These are phyloP conservation scores for Globisporangium iwayamae DNA, from an alignment of 352 stramenopile species.

Conservation along the genomic window DNA sequence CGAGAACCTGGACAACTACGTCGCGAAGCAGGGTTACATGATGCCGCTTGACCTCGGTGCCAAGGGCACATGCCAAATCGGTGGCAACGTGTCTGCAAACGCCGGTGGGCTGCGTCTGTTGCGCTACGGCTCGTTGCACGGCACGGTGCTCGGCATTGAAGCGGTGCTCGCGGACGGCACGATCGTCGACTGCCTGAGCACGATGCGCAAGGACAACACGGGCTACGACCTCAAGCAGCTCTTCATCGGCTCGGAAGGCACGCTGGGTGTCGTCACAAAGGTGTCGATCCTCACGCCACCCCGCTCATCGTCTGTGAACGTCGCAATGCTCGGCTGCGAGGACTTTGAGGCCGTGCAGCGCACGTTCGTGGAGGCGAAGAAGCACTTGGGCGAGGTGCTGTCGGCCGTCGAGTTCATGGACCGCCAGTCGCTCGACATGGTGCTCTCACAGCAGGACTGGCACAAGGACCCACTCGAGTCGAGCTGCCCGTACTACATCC, in stretches of 20 bases:
- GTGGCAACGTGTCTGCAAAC: conserved; percentile 95
- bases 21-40: conserved; percentile 82
- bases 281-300: conserved; percentile 81
- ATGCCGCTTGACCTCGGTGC: conserved; percentile 96
- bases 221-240: conserved; percentile 97
- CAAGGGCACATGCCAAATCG: conserved; percentile 98
- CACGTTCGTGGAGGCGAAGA: conserved; percentile 81
- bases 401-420: conserved; percentile 97
- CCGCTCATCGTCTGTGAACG: conserved; percentile 72
- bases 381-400: conserved; percentile 91
- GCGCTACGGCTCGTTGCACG: conserved; percentile 94
- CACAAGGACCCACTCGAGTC: conserved; percentile 66
- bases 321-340: conserved; percentile 89
- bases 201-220: conserved; percentile 97
- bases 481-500: conserved; percentile 87
- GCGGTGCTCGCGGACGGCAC: conserved; percentile 92
- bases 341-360: conserved; percentile 84
- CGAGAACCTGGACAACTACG: conserved; percentile 89
- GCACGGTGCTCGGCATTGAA: conserved; percentile 93
- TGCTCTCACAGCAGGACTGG: conserved; percentile 66
- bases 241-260: conserved; percentile 96
- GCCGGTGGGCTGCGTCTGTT: conserved; percentile 93
- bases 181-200: conserved; percentile 89
- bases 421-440: conserved; percentile 82
- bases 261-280: conserved; percentile 94